Evolutionary conservation across 1,284 basidiomycete species (phyloP).

Genomic region (Inonotus obliquus): DNA sequence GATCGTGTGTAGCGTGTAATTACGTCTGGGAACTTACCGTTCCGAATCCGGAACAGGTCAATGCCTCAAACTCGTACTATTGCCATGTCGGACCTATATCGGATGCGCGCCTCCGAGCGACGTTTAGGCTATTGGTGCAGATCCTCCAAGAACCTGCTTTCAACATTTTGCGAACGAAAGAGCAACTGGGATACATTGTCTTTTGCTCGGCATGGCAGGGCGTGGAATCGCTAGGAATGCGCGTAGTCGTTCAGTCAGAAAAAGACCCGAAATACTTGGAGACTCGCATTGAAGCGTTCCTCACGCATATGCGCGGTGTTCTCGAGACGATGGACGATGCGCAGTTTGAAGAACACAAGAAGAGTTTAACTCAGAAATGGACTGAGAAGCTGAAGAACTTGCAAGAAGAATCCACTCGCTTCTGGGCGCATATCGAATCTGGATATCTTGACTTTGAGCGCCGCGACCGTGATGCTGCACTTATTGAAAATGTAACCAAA

Average conservation of each 20-base stretch:
- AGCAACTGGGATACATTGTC: conserved; percentile 95
- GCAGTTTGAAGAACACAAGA: conserved; percentile 58
- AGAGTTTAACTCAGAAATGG: conserved; percentile 59
- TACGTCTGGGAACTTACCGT: conserved; percentile 66
- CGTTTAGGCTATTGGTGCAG: conserved; percentile 62
- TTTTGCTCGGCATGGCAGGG: conserved; percentile 55
- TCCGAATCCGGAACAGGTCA: conserved; percentile 85
- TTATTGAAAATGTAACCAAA: conserved; percentile 65
- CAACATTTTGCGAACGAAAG: conserved; percentile 89
- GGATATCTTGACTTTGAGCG: conserved; percentile 77
- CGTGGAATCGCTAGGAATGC: conserved; percentile 69
- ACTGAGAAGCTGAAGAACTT: conserved; percentile 72
- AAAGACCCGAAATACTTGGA: conserved; percentile 83
- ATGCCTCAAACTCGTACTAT: conserved; percentile 81
- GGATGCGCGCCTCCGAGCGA: conserved; percentile 54
- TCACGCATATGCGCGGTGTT: conserved; percentile 61
- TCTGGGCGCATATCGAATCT: conserved; percentile 68
- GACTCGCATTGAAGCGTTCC: conserved; percentile 82
- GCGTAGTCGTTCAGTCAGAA: conserved; percentile 92
- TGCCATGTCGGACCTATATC: conserved; percentile 64
- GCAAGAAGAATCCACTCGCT: conserved; percentile 58
- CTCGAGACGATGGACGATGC: conserved; percentile 55
- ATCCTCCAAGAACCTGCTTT: conserved; percentile 91
- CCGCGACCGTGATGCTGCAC: conserved; percentile 64
- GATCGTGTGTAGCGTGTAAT: conserved; percentile 52